phyloP scores from a whole-genome alignment of 2,329 filamentous ascomycete species.

The Apiospora arundinis region DNA sequence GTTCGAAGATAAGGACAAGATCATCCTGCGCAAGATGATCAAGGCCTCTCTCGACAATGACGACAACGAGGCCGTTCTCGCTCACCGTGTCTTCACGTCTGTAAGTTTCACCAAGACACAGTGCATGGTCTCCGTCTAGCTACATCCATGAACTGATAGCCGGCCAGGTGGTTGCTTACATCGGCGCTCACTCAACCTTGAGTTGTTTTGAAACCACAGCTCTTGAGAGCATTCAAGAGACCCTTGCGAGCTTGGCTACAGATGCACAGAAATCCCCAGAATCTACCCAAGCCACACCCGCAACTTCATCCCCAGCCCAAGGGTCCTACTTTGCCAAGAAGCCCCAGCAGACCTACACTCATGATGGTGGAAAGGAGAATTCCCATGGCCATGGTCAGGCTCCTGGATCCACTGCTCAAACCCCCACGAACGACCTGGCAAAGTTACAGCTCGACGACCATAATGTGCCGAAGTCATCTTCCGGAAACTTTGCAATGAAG shows the following conservation, averaged over 20 bases:
- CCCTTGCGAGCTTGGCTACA: neutral
- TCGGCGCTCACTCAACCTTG: neutral
- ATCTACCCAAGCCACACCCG: neutral
- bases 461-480: neutral
- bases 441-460: neutral
- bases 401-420: neutral
- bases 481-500: neutral
- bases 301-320: neutral
- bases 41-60: neutral
- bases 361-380: neutral
- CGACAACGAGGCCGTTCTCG: neutral
- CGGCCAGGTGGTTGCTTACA: neutral
- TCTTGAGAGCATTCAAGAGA: neutral
- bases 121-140: too few species aligned
- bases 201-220: neutral
- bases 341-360: neutral
- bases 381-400: neutral
- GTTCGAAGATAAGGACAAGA: constrained; percentile 6
- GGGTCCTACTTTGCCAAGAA: neutral
- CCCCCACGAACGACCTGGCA: neutral
- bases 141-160: neutral
- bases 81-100: neutral
- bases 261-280: neutral
- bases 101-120: neutral
- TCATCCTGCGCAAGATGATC: constrained; percentile 13